A percentile compares a stretch with the other conserved stretches of the same genome.
Conservation (phyloP, 1,284 basidiomycete genomes). For the Schizophyllum commune region DNA sequence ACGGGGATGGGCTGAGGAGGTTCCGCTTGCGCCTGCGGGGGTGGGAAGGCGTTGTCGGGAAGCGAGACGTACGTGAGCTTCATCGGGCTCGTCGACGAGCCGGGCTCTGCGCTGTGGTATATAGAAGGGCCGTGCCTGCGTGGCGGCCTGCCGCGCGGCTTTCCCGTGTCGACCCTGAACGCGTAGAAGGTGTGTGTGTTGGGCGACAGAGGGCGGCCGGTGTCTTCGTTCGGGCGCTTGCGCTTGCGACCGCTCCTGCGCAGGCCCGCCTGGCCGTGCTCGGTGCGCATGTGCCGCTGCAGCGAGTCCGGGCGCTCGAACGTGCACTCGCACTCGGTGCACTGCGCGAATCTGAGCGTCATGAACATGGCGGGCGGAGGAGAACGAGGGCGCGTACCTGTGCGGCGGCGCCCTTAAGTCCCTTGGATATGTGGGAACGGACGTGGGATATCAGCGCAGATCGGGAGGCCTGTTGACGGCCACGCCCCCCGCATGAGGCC, state of each 20-base stretch:
- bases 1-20: constrained; percentile 4
- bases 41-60: not conserved
- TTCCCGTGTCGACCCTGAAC: not conserved
- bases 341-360: not conserved
- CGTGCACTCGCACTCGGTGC: not conserved
- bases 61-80: not conserved
- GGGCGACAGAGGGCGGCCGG: not conserved
- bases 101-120: not conserved
- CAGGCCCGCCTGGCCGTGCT: not conserved
- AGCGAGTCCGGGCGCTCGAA: not conserved
- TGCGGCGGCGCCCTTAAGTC: not conserved
- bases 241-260: not conserved
- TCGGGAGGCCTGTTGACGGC: not conserved
- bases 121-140: not conserved
- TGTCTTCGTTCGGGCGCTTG: not conserved
- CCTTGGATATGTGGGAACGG: not conserved
- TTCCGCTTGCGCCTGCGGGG: not conserved
- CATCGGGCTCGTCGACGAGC: not conserved
- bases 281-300: not conserved
- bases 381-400: not conserved
- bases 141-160: not conserved
- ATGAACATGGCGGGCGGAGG: not conserved
- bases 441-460: not conserved
- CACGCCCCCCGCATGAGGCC: not conserved
- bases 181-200: not conserved